Conservation (phyloP, 1,284 basidiomycete species). For the Boletus smithii region DNA sequence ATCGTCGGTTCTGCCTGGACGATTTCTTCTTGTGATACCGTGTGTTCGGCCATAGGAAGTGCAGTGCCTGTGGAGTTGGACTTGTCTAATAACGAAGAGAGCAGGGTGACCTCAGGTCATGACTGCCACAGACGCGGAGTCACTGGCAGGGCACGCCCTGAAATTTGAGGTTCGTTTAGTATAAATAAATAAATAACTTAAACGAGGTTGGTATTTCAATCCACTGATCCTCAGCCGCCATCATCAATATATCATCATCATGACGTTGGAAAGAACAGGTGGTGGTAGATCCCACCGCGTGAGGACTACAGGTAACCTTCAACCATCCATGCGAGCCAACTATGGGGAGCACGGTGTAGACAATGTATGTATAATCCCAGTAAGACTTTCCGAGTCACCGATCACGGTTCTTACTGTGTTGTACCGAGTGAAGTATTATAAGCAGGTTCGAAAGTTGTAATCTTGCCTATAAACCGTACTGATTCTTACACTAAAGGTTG, state of each 20-base stretch:
- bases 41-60: slow-evolving; percentile 19
- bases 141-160: too few relatives aligned
- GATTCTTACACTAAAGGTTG: slow-evolving; percentile 40
- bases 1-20: slow-evolving; percentile 4
- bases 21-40: slow-evolving; percentile 7
- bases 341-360: slow-evolving; percentile 64
- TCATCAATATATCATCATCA: background rate
- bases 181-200: slow-evolving; percentile 3
- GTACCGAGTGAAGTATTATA: slow-evolving; percentile 25
- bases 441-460: slow-evolving; percentile 20
- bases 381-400: slow-evolving; percentile 10
- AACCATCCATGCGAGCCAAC: slow-evolving; percentile 66
- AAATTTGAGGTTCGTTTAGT: too few relatives aligned
- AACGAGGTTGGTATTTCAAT: too few relatives aligned
- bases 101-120: too few relatives aligned
- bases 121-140: too few relatives aligned
- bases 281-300: slow-evolving; percentile 42
- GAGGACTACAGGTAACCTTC: slow-evolving; percentile 46
- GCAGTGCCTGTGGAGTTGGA: background rate
- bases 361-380: slow-evolving; percentile 49
- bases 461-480: background rate
- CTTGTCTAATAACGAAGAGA: too few relatives aligned
- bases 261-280: slow-evolving; percentile 13
- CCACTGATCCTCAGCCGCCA: too few relatives aligned
- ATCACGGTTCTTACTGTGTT: slow-evolving; percentile 11